Conservation (phyloP, 2,329 filamentous ascomycete genomes). For the Diaporthe sp. region DNA sequence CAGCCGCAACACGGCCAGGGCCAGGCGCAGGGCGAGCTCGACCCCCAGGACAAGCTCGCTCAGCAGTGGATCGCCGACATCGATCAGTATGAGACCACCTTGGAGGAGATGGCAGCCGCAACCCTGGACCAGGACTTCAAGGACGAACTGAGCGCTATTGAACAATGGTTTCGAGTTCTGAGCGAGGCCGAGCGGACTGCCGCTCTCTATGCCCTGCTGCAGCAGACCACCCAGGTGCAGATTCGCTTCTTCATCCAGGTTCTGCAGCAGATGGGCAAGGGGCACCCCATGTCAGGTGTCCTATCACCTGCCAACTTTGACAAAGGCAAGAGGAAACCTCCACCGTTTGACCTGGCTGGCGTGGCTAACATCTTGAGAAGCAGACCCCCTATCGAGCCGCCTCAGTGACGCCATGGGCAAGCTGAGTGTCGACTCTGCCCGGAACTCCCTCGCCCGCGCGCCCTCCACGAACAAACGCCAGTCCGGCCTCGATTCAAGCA, state of each 20-base stretch:
- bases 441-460: slow-evolving; percentile 86
- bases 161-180: slow-evolving; percentile 98
- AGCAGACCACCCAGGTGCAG: slow-evolving; percentile 99
- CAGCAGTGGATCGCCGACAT: slow-evolving; percentile 99
- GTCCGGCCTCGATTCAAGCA: slow-evolving; percentile 91
- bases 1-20: slow-evolving; percentile 75
- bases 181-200: slow-evolving; percentile 97
- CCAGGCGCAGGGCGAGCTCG: slow-evolving; percentile 76
- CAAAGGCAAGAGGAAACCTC: slow-evolving; percentile 73
- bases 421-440: slow-evolving; percentile 85
- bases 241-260: slow-evolving; percentile 99
- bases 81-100: slow-evolving; percentile 97
- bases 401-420: slow-evolving; percentile 97
- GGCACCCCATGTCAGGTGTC: slow-evolving; percentile 95
- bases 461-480: slow-evolving; percentile 87
- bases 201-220: slow-evolving; percentile 91
- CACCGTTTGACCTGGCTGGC: background rate
- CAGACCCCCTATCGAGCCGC: slow-evolving; percentile 97
- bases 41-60: slow-evolving; percentile 90
- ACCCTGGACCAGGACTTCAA: slow-evolving; percentile 99
- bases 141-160: slow-evolving; percentile 97
- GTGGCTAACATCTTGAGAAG: slow-evolving; percentile 38
- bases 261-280: slow-evolving; percentile 98
- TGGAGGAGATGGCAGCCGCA: slow-evolving; percentile 98
- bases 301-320: slow-evolving; percentile 96